Base-by-base conservation (phyloP, 2,329 filamentous ascomycete genomes). In the Botryosphaeria agaves region DNA sequence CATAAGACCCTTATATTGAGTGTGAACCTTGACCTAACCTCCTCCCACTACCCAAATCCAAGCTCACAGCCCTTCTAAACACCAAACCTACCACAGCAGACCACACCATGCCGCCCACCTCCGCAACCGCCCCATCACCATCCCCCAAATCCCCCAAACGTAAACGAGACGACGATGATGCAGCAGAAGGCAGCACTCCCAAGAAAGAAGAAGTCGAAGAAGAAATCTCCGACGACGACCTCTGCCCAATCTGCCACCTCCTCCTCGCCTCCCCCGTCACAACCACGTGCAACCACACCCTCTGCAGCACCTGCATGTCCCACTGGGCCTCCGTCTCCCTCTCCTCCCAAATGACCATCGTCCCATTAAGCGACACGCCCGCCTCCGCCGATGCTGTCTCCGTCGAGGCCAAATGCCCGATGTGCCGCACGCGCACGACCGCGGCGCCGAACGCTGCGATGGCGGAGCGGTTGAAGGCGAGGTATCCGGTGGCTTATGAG, bases 221-320 rank as follows among this genome's bases (percentile, higher is more conserved):
- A 31, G 32, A 31, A 2, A 37, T 56, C 34, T 39, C 43, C 19
- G 48, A 58, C 25, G 57, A 61, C 27, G 56, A 61, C 36, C 37
- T 56, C 12, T 62, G 59, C 32, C 57, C 57, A 4, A 54, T 62
- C 14, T 62, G 59, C 40, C 56, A 55, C 12, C 44, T 57, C 2
- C 50, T 63, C 11, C 47, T 62, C 7, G 50, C 47, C 38, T 41
- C 45, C 2, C 59, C 59, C 0, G 58, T 62, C 5, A 45, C 41
- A 3, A 62, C 58, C 6, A 35, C 40, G 26, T 62, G 59, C 40
- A 46, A 47, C 27, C 59, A 62, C 31, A 45, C 53, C 2, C 44
- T 62, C 12, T 63, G 59, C 43, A 42, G 48, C 26, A 49, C 51
- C 4, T 63, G 59, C 42, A 59, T 62, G 55, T 50, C 54, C 2